Evolutionary conservation across 768 basidiomycete genomes (phyloP), one percentile per base, ranked within the genome.

Genomic region (Heimioporus sp.): DNA sequence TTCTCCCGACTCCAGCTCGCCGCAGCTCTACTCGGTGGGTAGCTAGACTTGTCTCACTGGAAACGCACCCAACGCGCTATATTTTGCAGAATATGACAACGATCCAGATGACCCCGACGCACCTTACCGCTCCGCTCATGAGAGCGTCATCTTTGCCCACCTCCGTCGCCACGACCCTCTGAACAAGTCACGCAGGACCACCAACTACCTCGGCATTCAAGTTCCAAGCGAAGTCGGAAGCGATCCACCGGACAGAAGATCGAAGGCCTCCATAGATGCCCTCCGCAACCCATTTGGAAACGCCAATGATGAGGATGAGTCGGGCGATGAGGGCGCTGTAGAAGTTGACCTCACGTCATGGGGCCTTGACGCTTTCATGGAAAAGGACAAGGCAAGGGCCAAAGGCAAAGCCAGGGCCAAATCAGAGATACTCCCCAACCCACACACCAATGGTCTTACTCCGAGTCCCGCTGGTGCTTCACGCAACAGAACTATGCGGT

Each of bases 1-100:
- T 92, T 93, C 70, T 93, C 91, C 49, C 85, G 92, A 55, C 73
- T 92, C 56, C 91, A 93, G 69, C 76, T 94, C 47, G 92, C 91
- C 10, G 92, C 92, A 40, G 91, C 91, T 20, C 71, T 94, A 52
- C 76, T 93, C 43, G 92, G 92, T 92, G 69, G 63, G 79, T 64
- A 44, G 12, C 39, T 43, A 36, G 41, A 12, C 47, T 15, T 38
- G 46, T 53, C 48, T 39, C 20, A 28, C 24, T 28, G 24, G 34
- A 19, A 48, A 21, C 11, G 37, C 4, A 28, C 15, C 16, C 12
- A 34, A 19, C 35, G 49, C 40, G 28, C 46, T 38, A 32, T 15
- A 28, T 10, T 28, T 2, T 40, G 16, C 56, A 94, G 92, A 95
- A 69, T 95, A 95, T 65, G 92, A 95, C 77, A 94, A 94, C 57